A percentile compares a stretch with the other conserved stretches of the same genome.
phyloP scores from a whole-genome alignment of 805 yeast species.

The Kluyveromyces lactis region DNA sequence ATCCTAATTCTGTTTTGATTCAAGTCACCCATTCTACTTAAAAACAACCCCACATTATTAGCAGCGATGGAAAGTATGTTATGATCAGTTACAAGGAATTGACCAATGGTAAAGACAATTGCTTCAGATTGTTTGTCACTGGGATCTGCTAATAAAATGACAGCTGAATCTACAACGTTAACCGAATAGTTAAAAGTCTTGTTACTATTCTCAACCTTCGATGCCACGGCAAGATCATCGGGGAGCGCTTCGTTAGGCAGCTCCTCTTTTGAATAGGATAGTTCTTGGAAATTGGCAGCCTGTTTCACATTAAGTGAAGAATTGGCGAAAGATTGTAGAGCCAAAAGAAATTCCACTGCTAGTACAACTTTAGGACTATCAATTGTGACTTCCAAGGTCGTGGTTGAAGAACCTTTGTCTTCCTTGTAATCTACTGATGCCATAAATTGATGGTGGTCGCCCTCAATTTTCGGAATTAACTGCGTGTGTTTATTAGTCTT shows the following conservation, averaged over 20 bases:
- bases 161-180: constrained; percentile 67
- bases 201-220: constrained; percentile 2
- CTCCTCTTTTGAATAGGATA: constrained; percentile 1
- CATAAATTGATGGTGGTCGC: constrained; percentile 63
- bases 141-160: constrained; percentile 76
- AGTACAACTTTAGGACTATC: constrained; percentile 75
- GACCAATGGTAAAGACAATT: constrained; percentile 80
- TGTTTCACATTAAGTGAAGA: constrained; percentile 32
- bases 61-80: constrained; percentile 59
- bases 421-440: constrained; percentile 43
- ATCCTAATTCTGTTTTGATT: constrained; percentile 61
- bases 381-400: constrained; percentile 50
- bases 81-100: constrained; percentile 61
- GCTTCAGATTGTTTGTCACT: constrained; percentile 67
- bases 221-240: constrained; percentile 6
- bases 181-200: constrained; percentile 43
- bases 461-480: constrained; percentile 62
- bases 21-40: constrained; percentile 62
- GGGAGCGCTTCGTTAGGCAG: constrained; percentile 1
- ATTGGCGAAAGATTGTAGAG: constrained; percentile 56
- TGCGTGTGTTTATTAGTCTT: constrained; percentile 67
- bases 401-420: constrained; percentile 31
- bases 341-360: constrained; percentile 80
- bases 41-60: constrained; percentile 77
- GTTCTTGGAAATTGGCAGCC: constrained; percentile 9